Evolutionary conservation across 768 basidiomycete genomes (phyloP), one percentile per base, ranked within the genome.

Genomic region (Russula emetica): DNA sequence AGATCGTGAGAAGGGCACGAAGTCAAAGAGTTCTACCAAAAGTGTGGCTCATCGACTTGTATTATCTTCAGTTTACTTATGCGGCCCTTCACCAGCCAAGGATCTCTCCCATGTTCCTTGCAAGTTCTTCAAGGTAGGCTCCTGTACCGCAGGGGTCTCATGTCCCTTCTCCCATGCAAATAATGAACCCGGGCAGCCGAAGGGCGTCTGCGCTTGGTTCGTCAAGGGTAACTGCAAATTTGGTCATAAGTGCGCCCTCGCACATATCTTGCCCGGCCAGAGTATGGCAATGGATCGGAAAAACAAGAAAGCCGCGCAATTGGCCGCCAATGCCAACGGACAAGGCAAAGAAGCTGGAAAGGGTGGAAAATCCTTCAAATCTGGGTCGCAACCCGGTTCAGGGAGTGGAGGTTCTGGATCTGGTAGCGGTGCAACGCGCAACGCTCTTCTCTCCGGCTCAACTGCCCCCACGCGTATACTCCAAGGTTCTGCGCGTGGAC

Each of bases 81-180:
- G 64, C 58, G 34, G 38, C 30, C 55, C 56, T 53, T 55, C 13
- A 24, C n/a, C 73, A 88, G 88, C 86, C 55, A 92, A 93, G 74
- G 92, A 94, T 73, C 82, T 98, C 60, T 92, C 91, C 2, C 94
- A 97, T 80, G 96, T 98, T 16, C 95, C 95, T 1, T 98, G 96
- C 79, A 92, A 96, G 78, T 98, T 98, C 83, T 97, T 86, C 85
- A 92, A 90, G 72, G 89, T 92, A 67, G 93, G 94, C 38, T 88
- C 86, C 14, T 98, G 95, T 76, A 96, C 94, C 5, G 95, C 95
- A 11, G 95, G 95, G 38, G 78, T 91, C 3, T 88, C 90, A 2
- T 98, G 96, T 74, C 93, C 92, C n/a, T 98, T 98, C 82, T 94
- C 94, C 32, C 96, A 98, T 74, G 72, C 74, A 62, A 70, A 79